These are phyloP conservation scores for Leucogyrophana mollusca DNA, from an alignment of 768 basidiomycete genomes.

Conservation along the genomic window DNA sequence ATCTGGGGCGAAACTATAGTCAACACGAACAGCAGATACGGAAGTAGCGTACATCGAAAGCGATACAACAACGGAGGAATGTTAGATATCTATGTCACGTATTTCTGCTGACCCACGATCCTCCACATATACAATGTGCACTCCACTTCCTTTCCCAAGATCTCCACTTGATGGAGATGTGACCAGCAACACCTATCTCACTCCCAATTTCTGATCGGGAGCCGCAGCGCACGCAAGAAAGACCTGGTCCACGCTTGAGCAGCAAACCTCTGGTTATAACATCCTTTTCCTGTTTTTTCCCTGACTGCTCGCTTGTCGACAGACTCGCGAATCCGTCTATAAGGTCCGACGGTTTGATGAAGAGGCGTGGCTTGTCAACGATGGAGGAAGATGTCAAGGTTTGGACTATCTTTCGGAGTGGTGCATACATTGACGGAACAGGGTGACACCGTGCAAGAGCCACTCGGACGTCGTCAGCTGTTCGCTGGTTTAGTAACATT, in stretches of 20 bases:
- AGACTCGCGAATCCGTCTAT: conserved; percentile 57
- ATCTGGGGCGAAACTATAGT: neutral
- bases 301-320: conserved; percentile 32
- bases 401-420: conserved; percentile 43
- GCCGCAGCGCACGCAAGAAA: conserved; percentile 63
- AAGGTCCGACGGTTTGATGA: conserved; percentile 72
- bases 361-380: conserved; percentile 66
- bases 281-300: conserved; percentile 46
- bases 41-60: neutral
- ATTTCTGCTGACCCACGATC: conserved; percentile 46
- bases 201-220: conserved; percentile 49
- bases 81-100: conserved; percentile 6
- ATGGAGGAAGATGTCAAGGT: conserved; percentile 46
- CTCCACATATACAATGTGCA: conserved; percentile 68
- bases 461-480: conserved; percentile 50
- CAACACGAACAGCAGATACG: neutral
- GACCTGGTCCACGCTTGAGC: conserved; percentile 33
- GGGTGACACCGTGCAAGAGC: conserved; percentile 65
- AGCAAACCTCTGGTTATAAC: conserved; percentile 63
- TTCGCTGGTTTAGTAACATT: conserved; percentile 10
- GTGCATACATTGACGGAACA: conserved; percentile 39
- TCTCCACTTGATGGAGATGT: conserved; percentile 47
- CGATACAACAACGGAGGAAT: neutral
- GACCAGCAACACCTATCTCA: conserved; percentile 25
- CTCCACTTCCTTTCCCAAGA: conserved; percentile 67